A percentile compares a stretch with the other conserved stretches of the same genome.
phyloP scores from a whole-genome alignment of 805 yeast genomes.

The Tetrapisispora iriomotensis region DNA sequence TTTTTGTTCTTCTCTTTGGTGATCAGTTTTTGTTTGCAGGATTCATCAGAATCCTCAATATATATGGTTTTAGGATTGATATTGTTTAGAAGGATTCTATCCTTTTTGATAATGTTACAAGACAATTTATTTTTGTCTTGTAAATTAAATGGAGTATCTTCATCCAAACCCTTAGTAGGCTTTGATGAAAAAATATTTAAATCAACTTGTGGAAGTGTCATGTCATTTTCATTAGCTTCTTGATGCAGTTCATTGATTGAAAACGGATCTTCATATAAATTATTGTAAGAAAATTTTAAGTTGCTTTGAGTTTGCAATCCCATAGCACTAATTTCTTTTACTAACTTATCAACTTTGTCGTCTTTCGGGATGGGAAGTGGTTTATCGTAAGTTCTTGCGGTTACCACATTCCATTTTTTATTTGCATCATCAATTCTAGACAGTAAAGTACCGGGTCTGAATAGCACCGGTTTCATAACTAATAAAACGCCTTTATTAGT shows the following conservation, averaged over 20 bases:
- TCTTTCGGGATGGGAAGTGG: conserved; percentile 13
- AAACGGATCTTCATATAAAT: not conserved
- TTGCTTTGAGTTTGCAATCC: not conserved
- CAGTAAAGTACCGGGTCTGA: conserved; percentile 7
- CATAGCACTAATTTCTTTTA: conserved; percentile 1
- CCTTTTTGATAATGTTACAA: too few species aligned
- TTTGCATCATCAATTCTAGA: conserved; percentile 15
- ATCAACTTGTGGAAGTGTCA: not conserved
- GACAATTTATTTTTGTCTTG: too few species aligned
- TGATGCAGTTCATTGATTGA: too few species aligned
- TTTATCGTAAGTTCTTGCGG: conserved; percentile 15
- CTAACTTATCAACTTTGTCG: not conserved
- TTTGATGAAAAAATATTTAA: not conserved
- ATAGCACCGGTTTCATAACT: conserved; percentile 5
- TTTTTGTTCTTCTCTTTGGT: not conserved
- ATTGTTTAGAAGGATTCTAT: not conserved
- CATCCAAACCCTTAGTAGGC: too few species aligned
- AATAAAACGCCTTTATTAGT: conserved; percentile 1
- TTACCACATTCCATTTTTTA: conserved; percentile 16
- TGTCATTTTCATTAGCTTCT: not conserved
- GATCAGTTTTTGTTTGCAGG: not conserved
- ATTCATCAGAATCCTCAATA: not conserved
- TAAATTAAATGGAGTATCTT: not conserved
- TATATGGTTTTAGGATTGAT: not conserved
- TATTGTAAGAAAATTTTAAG: not conserved